These are phyloP conservation scores for Furcasterigmium furcatum DNA, from an alignment of 2,329 filamentous ascomycete genomes.

Conservation along the genomic window DNA sequence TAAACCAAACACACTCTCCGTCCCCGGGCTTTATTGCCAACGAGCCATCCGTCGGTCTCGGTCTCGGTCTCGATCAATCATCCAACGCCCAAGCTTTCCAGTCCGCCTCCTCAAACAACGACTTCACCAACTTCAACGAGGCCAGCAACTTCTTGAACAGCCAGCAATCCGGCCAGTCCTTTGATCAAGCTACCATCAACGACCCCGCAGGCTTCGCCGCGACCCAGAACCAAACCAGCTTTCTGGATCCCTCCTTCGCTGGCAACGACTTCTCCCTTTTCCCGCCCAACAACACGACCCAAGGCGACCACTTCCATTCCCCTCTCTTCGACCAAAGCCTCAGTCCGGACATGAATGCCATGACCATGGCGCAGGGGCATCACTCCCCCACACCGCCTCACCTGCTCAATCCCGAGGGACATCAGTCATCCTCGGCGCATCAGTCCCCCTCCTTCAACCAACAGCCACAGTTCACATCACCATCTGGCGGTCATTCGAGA, in stretches of 20 bases:
- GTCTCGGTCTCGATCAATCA: slow-evolving; percentile 55
- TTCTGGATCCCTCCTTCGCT: slow-evolving; percentile 44
- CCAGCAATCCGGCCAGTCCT: slow-evolving; percentile 39
- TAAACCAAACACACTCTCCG: slow-evolving; percentile 66
- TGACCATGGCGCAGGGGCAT: slow-evolving; percentile 53
- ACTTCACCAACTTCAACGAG: slow-evolving; percentile 43
- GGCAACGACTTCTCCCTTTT: slow-evolving; percentile 64
- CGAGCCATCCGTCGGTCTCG: slow-evolving; percentile 48
- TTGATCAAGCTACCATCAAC: slow-evolving; percentile 29
- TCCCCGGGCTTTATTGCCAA: slow-evolving; percentile 53
- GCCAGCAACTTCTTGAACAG: slow-evolving; percentile 47
- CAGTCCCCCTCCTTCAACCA: slow-evolving; percentile 57
- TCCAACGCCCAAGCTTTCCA: slow-evolving; percentile 32
- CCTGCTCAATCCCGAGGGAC: slow-evolving; percentile 46
- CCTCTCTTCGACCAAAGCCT: slow-evolving; percentile 56
- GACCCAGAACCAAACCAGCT: slow-evolving; percentile 36
- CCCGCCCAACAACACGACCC: slow-evolving; percentile 40
- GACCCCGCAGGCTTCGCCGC: slow-evolving; percentile 38
- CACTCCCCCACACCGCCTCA: slow-evolving; percentile 56
- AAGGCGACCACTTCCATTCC: slow-evolving; percentile 56
- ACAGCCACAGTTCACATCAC: slow-evolving; percentile 50
- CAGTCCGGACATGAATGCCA: slow-evolving; percentile 46
- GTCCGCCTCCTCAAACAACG: slow-evolving; percentile 33
- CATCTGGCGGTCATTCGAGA: slow-evolving; percentile 45
- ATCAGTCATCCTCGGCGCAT: slow-evolving; percentile 42